Conservation (phyloP, 1,284 basidiomycete species). For the Cystobasidium pallidum region DNA sequence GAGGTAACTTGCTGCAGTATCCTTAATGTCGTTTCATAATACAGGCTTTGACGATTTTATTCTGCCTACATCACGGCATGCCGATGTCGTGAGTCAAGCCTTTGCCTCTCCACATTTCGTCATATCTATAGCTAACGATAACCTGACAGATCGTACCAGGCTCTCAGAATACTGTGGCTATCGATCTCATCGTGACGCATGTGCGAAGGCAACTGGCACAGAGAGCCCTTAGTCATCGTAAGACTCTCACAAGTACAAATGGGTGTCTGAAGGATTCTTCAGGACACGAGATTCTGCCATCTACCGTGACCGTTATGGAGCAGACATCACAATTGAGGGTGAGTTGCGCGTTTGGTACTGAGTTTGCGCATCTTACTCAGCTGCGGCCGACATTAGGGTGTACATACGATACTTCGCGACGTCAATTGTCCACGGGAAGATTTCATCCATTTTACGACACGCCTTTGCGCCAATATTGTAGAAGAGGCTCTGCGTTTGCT, state of each 20-base stretch:
- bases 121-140: too few relatives aligned
- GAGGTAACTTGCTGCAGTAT: neutral
- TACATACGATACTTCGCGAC: conserved; percentile 61
- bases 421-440: conserved; percentile 72
- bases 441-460: conserved; percentile 85
- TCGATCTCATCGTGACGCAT: conserved; percentile 90
- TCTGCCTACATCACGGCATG: conserved; percentile 79
- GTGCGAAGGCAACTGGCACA: conserved; percentile 81
- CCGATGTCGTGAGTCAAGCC: conserved; percentile 72
- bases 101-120: too few relatives aligned
- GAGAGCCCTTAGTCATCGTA: conserved; percentile 61
- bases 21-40: conserved; percentile 70
- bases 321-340: conserved; percentile 82
- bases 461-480: conserved; percentile 79
- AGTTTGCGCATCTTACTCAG: conserved; percentile 25
- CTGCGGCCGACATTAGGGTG: conserved; percentile 64
- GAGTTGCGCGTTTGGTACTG: conserved; percentile 42
- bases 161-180: conserved; percentile 77
- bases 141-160: conserved; percentile 81
- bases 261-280: conserved; percentile 15
- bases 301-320: conserved; percentile 70
- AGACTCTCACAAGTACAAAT: conserved; percentile 13
- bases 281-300: conserved; percentile 56
- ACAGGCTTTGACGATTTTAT: conserved; percentile 96
- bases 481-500: conserved; percentile 82